phyloP scores from a whole-genome alignment of 2,329 filamentous ascomycete genomes.

The Emmonsia crescens region DNA sequence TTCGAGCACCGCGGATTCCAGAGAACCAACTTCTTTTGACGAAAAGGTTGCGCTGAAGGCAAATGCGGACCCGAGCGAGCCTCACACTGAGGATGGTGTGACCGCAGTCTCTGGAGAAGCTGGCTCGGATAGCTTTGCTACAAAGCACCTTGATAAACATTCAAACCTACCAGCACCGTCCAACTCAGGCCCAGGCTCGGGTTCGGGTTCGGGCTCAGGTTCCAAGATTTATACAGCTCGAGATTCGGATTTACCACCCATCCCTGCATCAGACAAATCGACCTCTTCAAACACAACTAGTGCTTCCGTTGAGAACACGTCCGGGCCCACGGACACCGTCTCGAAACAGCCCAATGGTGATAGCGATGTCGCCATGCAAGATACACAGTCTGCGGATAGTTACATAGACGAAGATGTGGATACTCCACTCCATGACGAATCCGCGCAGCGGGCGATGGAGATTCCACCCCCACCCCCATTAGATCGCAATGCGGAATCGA shows the following conservation, averaged over 20 bases:
- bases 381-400: constrained; percentile 42
- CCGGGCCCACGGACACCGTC: constrained; percentile 6
- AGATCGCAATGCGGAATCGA: constrained; percentile 32
- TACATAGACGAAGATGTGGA: constrained; percentile 41
- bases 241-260: neutral
- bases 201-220: neutral
- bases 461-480: constrained; percentile 48
- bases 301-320: constrained; percentile 1
- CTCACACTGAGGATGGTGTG: constrained; percentile 20
- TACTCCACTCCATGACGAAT: constrained; percentile 30
- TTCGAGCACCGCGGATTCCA: constrained; percentile 31
- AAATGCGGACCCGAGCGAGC: constrained; percentile 19
- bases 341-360: constrained; percentile 28
- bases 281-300: neutral
- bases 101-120: constrained; percentile 13
- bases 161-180: neutral
- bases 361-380: constrained; percentile 54
- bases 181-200: neutral
- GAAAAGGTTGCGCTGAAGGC: constrained; percentile 29
- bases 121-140: neutral
- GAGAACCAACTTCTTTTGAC: constrained; percentile 26
- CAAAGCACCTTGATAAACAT: neutral
- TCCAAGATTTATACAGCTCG: neutral
- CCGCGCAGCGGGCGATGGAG: constrained; percentile 37
- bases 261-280: neutral